Conservation (phyloP, 2,329 filamentous ascomycete genomes). For the Tolypocladium paradoxum region DNA sequence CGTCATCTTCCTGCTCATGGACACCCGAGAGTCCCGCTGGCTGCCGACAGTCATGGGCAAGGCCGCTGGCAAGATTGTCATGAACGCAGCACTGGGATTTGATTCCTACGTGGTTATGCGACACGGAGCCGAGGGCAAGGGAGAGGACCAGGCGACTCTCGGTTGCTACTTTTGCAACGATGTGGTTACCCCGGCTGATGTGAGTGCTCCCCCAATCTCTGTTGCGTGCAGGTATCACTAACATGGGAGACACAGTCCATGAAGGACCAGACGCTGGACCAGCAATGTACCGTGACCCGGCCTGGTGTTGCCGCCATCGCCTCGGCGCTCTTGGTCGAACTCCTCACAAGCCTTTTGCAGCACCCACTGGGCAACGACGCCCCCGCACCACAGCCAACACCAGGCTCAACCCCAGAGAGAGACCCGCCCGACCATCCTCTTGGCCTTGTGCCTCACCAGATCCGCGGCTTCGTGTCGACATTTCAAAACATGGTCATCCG, state of each 20-base stretch:
- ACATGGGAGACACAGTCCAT: constrained; percentile 52
- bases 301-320: constrained; percentile 89
- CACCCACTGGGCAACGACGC: constrained; percentile 63
- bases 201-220: constrained; percentile 36
- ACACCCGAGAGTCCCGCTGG: constrained; percentile 90
- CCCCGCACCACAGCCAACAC: constrained; percentile 38
- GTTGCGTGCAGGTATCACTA: background rate
- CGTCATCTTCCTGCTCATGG: constrained; percentile 92
- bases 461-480: constrained; percentile 64
- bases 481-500: constrained; percentile 66
- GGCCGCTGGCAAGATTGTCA: constrained; percentile 81
- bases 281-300: constrained; percentile 94
- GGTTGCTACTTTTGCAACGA: constrained; percentile 99
- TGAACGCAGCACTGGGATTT: constrained; percentile 93
- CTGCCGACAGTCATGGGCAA: constrained; percentile 95
- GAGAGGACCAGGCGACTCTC: constrained; percentile 52
- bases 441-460: constrained; percentile 66
- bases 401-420: constrained; percentile 35
- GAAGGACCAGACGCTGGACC: constrained; percentile 90
- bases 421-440: constrained; percentile 50
- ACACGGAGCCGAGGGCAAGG: constrained; percentile 59
- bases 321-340: constrained; percentile 80
- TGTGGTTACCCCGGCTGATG: constrained; percentile 86
- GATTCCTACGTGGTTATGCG: constrained; percentile 97
- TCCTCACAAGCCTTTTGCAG: constrained; percentile 79